A percentile compares a stretch with the other conserved stretches of the same genome.
Conservation (phyloP, 1,284 basidiomycete species). For the Trametes hirsuta region DNA sequence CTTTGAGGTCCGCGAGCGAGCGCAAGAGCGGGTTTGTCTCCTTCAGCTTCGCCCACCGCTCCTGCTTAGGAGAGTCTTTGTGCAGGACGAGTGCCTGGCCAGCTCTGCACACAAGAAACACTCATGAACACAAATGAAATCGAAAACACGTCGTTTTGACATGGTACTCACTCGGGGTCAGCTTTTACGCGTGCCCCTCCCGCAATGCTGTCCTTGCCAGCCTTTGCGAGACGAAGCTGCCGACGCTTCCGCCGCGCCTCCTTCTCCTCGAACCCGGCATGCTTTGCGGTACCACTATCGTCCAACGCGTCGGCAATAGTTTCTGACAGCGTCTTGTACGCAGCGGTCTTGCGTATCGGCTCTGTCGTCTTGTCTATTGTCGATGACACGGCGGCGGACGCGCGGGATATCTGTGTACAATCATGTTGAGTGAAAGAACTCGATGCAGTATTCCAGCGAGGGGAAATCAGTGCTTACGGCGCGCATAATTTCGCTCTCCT, state of each 20-base stretch:
- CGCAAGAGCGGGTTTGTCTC: slow-evolving; percentile 75
- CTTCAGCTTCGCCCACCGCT: slow-evolving; percentile 78
- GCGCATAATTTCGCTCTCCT: slow-evolving; percentile 92
- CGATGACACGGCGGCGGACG: slow-evolving; percentile 77
- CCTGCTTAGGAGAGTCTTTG: slow-evolving; percentile 76
- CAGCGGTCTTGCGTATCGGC: slow-evolving; percentile 93
- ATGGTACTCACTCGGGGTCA: slow-evolving; percentile 73
- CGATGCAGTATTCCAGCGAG: neutral
- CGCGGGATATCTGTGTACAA: slow-evolving; percentile 67
- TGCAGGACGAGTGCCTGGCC: slow-evolving; percentile 85
- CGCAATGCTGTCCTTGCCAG: slow-evolving; percentile 68
- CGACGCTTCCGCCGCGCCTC: slow-evolving; percentile 80
- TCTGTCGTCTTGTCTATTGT: slow-evolving; percentile 86
- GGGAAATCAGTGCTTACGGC: slow-evolving; percentile 52
- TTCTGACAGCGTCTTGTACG: slow-evolving; percentile 91
- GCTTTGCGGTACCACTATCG: slow-evolving; percentile 89
- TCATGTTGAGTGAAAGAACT: neutral
- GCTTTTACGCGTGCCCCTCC: slow-evolving; percentile 52
- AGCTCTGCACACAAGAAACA: slow-evolving; percentile 55
- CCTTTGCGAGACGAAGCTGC: slow-evolving; percentile 79
- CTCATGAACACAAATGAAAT: neutral
- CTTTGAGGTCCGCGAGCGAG: slow-evolving; percentile 60
- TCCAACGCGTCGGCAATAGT: slow-evolving; percentile 93
- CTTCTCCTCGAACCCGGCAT: slow-evolving; percentile 94
- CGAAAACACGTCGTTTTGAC: neutral